Evolutionary conservation across 2,329 filamentous ascomycete species (phyloP), one percentile per base, ranked within the genome.

Genomic region (Chaetomium strumarium): DNA sequence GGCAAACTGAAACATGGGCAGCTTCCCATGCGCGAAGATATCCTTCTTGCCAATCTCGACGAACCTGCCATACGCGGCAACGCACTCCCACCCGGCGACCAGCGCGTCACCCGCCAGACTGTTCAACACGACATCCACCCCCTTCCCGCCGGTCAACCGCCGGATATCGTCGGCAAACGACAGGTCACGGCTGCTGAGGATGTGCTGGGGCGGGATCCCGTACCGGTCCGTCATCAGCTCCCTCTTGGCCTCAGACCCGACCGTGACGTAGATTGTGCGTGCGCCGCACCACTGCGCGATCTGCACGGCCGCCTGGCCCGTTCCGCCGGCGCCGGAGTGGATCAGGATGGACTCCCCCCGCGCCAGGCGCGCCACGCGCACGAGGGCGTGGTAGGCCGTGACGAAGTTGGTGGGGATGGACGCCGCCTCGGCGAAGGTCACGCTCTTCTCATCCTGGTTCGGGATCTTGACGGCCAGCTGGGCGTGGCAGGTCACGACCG

Each of bases 71-170:
- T 37, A 52, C 10, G 41, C 20, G 4, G 55, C 58, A 2, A 60
- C 75, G 45, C 72, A 75, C 0, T 67, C 55, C 72, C 71, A 78
- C 0, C 70, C 68, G 9, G 24, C 46, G 20, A 19, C n/a, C 8
- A 48, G 46, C 30, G 30, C 37, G 11, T 75, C 70, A 1, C 71
- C 71, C 0, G 72, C 66, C 0, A 74, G 60, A 1, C 69, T 55
- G 52, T 59, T 59, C 12, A 59, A 43, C 36, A 59, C 57, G n/a
- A 54, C 40, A 10, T 57, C 57, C 3, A 57, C 57, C 1, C 57
- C 57, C 6, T 34, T n/a, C 14, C 57, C 55, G 12, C 36, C 42
- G 2, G 57, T 59, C 16, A 29, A 3, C 12, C 19, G 42, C 29
- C 3, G 6, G n/a, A 58, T 19, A 9, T 16, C 50, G n/a, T 46